Evolutionary conservation across 148 eudicot species (phyloP), one percentile per base, ranked within the genome.

Genomic region (Chenopodium suecicum): DNA sequence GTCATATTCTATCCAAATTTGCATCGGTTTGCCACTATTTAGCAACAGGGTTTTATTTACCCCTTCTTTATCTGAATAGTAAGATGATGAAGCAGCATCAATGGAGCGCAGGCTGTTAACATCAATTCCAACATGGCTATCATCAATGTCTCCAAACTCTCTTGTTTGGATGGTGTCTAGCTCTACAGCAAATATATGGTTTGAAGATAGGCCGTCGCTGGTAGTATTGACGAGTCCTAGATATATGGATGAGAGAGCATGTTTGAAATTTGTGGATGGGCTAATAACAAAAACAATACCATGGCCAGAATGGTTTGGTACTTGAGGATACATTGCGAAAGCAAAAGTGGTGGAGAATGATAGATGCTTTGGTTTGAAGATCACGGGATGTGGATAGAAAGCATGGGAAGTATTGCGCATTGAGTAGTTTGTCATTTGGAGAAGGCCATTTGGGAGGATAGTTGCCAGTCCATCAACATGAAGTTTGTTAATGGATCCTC

Each of bases 61-160:
- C 6, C 68, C 29, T 32, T 83, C 74, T 65, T 34, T 73, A 7
- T 78, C 82, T 52, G 78, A 78, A 78, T 73, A 83, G 73, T 83
- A 78, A 2, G 82, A 52, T 48, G 82, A 78, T 48, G 82, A 2
- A 65, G 69, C 78, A 83, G 78, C 66, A 73, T 32, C 50, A 2
- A 64, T 19, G 34, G 85, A 83, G 31, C 17, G 37, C 46, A 83
- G 62, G 50, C 74, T 64, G 37, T 83, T 68, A 17, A 74, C 79
- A 74, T 74, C 86, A 32, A 86, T 75, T 19, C 88, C 86, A 13
- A 86, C 88, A 81, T 86, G 88, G 66, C 84, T 81, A 14, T n/a
- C 73, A 41, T 84, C 54, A 9, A 72, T 79, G 9, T 78, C 88
- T 12, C 46, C 1, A 58, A 81, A 10, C 2, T 77, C 77, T 9